Base-by-base conservation (phyloP, 352 stramenopile species). In the Phytophthora chlamydospora region DNA sequence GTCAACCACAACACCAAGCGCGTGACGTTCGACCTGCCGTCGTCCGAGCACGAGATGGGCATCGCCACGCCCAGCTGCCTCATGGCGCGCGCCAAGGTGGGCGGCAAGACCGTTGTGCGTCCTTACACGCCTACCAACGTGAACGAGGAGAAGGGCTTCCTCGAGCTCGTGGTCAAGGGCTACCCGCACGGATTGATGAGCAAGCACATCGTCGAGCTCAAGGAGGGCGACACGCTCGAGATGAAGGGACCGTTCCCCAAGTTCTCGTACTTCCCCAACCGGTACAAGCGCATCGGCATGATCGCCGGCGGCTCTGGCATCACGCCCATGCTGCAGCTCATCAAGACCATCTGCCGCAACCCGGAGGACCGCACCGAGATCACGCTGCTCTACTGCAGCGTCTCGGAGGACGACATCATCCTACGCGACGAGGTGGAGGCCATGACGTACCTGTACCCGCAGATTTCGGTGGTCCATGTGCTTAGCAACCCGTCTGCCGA, bases 181-280 rank as follows among this genome's bases (percentile, higher is more conserved):
- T 97, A 98, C 69, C 73, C 85, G 10, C 77, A 82, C 33, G 92
- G 91, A 3, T 68, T 85, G 38, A 63, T 98, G 47, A 96, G 85
- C 63, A 90, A 91, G 66, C 83, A 97, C 75, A 86, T 98, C 10
- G 76, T 89, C 47, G 54, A 78, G 33, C 78, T 97, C 17, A 83
- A 97, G 52, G 72, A 81, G 19, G 92, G 92, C 7, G 92, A 97
- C 64, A 58, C 67, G 44, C 74, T 98, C 9, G 86, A 96, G 56
- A 93, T 98, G 79, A 97, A 97, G 69, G 92, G 92, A 1, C 92
- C 91, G 6, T 91, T 96, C 43, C 16, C 66, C 32, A 97, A 97
- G 75, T 86, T 97, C 48, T 66, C 63, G 24, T 97, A 97, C 80
- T 74, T 66, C 64, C 61, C 90, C 45, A 97, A 97, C 77, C 71